Evolutionary conservation across 805 yeast species (phyloP), one percentile per base, ranked within the genome.

Genomic region (Teunomyces funiuensis): DNA sequence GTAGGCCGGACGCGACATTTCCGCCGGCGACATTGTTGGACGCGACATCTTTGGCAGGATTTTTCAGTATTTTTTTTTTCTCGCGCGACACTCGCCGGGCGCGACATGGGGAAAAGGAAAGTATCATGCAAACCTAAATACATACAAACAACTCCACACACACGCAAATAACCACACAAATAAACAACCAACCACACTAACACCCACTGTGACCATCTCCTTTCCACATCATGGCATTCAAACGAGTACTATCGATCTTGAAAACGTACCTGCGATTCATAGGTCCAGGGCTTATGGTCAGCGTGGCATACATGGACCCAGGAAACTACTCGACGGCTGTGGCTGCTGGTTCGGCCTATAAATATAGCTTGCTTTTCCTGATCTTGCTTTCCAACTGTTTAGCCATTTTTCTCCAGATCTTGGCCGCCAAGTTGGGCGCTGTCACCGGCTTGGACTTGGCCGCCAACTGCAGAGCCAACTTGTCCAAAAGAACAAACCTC

Each of bases 261-360:
- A 60, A 56, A 45, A 83, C 82, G 51, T 85, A 82, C 59, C 63
- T 71, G 29, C 64, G 71, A 47, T 86, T 85, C 58, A 72, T 91
- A n/a, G 98, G 98, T 0, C 98, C 98, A 0, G 98, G 99, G 0
- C 68, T 91, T 36, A 85, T 91, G 95, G 95, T 93, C 2, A 77
- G 90, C 4, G 96, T 91, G 25, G 91, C 97, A 0, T 93, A 90
- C 61, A 88, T 93, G 88, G 98, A 91, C 55, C 98, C 99, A 0
- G 99, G 99, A 4, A 91, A 93, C 65, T 91, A 90, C 63, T 85
- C 96, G 28, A 88, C 97, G 1, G 95, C 93, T 7, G 96, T 91
- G 10, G 86, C 93, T 6, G 93, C 95, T 1, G 96, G 96, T n/a
- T 84, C 96, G 23, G 83, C 87, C 19, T 88, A 85, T 60, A 79